Base-by-base conservation (phyloP, 805 yeast species). In the Suhomyces vadensis region DNA sequence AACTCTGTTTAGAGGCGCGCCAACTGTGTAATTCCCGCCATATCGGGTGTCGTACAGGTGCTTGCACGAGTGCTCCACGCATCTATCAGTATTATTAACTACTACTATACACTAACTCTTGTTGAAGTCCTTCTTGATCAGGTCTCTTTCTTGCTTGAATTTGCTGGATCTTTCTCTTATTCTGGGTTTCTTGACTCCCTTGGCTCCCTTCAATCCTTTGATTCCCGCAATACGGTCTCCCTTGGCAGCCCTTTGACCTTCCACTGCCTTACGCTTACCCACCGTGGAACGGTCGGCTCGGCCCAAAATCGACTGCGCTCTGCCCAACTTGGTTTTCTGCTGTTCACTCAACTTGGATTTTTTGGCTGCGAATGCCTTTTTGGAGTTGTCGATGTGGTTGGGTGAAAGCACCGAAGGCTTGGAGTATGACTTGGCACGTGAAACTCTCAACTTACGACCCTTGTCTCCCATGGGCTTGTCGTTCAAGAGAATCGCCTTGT, bases 231-330 rank as follows among this genome's bases (percentile, higher is more conserved):
- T 74, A 44, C 67, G 71, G 42, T 73, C 79, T 21, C 88, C 90
- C 64, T 84, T 85, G 46, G 71, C 67, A 11, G 96, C 90, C 70
- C 96, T 81, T 43, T 77, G 69, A 50, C 96, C 96, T 69, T 89
- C 96, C 26, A 82, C 61, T 56, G 46, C 79, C 55, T 33, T 37
- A 20, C 35, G 39, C 51, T 71, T 70, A 39, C 92, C 92, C 6
- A 82, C 77, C 17, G 84, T 74, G 26, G 85, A 77, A 55, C 85
- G 79, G 60, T 87, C 97, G 42, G 90, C 87, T 60, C 83, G 87
- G 41, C 92, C 92, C 36, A 90, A 72, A 3, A 85, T 73, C 44
- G 79, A 74, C 56, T 77, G 78, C 16, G 94, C 96, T 63, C 96
- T 79, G 27, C 96, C 96, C 29, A 87, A 64, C 55, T 78, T 79